Percentiles rank a stretch among this genome's conserved stretches.
Conservation (phyloP, 208 protist species). For the Acanthamoeba culbertsoni region DNA sequence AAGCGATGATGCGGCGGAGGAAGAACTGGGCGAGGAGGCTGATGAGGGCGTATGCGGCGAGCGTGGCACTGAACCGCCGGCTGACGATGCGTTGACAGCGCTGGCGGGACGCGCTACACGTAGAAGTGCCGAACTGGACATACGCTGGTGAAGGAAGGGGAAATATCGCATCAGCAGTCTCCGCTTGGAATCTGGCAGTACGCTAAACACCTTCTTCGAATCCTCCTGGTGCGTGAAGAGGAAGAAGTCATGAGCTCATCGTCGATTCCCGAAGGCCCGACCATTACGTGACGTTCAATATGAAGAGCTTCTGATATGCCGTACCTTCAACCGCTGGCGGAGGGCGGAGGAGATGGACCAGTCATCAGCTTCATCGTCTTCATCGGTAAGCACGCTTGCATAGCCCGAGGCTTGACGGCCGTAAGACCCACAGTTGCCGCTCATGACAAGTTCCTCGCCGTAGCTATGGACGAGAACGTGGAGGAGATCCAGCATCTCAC, state of each 20-base stretch:
- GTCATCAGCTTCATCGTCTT: background rate
- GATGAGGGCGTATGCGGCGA: conserved; percentile 1
- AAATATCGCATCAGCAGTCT: background rate
- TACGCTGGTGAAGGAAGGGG: conserved; percentile 1
- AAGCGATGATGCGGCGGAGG: background rate
- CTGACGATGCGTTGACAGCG: background rate
- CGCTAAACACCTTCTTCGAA: background rate
- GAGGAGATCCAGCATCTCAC: background rate
- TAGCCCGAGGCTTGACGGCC: background rate
- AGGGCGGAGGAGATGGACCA: background rate
- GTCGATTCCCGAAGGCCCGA: too few relatives aligned
- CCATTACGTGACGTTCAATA: too few relatives aligned
- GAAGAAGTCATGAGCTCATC: too few relatives aligned
- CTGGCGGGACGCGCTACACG: background rate
- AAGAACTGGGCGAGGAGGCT: background rate
- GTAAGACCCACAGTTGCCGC: background rate
- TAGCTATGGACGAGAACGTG: background rate
- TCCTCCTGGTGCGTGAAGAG: too few relatives aligned
- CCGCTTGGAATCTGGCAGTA: background rate
- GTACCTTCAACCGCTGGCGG: background rate
- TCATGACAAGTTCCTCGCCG: background rate
- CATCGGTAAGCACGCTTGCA: background rate
- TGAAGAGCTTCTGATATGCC: background rate
- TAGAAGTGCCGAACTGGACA: background rate
- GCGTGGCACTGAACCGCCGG: background rate